These are phyloP conservation scores for Xylaria sp. DNA, from an alignment of 2,329 filamentous ascomycete species.

Conservation along the genomic window DNA sequence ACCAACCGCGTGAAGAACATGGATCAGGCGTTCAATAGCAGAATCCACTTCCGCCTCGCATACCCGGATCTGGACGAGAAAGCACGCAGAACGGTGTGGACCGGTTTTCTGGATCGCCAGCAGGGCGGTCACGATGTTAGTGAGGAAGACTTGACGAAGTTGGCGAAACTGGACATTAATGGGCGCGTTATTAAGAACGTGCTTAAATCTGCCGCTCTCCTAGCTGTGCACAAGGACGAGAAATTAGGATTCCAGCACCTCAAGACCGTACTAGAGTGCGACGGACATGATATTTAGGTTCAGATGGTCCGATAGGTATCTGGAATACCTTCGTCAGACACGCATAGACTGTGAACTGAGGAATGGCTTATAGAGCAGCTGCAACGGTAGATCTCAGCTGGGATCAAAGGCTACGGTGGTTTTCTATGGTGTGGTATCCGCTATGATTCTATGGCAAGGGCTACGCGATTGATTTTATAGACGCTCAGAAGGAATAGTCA, in stretches of 20 bases:
- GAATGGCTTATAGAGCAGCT: background rate
- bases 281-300: slow-evolving; percentile 3
- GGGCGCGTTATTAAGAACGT: slow-evolving; percentile 63
- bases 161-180: slow-evolving; percentile 57
- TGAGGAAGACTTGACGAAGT: slow-evolving; percentile 47
- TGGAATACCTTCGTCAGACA: background rate
- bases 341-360: background rate
- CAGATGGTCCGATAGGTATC: background rate
- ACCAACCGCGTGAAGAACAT: slow-evolving; percentile 52
- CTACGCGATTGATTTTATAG: background rate
- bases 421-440: background rate
- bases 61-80: slow-evolving; percentile 48
- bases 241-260: slow-evolving; percentile 21
- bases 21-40: slow-evolving; percentile 52
- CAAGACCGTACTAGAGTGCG: slow-evolving; percentile 6
- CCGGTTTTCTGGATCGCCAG: slow-evolving; percentile 49
- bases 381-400: background rate
- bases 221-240: slow-evolving; percentile 37
- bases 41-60: slow-evolving; percentile 49
- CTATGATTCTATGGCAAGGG: background rate
- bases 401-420: background rate
- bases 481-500: background rate
- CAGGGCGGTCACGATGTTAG: slow-evolving; percentile 46
- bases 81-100: slow-evolving; percentile 51
- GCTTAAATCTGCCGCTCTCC: slow-evolving; percentile 54